Evolutionary conservation across 768 basidiomycete species (phyloP).

Genomic region (Leucogyrophana mollusca): DNA sequence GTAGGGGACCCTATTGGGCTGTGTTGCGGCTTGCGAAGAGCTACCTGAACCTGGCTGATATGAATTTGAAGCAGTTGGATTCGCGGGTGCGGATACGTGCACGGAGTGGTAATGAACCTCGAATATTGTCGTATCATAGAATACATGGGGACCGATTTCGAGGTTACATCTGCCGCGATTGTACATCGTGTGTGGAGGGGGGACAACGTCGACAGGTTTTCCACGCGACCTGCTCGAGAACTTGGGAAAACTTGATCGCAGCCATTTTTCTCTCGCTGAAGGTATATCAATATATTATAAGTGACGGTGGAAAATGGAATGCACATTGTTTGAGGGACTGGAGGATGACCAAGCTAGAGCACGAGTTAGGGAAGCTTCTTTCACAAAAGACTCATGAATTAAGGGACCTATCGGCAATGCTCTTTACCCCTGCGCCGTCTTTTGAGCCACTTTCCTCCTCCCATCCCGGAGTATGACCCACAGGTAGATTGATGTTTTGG

Average conservation of each 20-base stretch:
- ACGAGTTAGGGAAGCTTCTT: constrained; percentile 8
- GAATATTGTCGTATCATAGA: constrained; percentile 64
- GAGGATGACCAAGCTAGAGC: constrained; percentile 53
- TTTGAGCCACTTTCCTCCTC: constrained; percentile 49
- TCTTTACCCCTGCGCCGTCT: constrained; percentile 39
- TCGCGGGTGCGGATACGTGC: constrained; percentile 17
- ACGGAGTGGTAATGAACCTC: constrained; percentile 67
- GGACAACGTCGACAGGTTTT: constrained; percentile 50
- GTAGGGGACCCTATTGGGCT: constrained; percentile 16
- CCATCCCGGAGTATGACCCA: constrained; percentile 59
- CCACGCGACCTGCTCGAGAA: constrained; percentile 67
- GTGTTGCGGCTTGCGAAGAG: constrained; percentile 29
- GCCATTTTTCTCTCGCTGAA: constrained; percentile 71
- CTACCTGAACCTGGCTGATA: constrained; percentile 25
- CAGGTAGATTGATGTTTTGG: constrained; percentile 44
- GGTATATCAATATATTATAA: constrained; percentile 13
- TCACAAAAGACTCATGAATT: background rate
- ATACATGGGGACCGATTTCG: constrained; percentile 73
- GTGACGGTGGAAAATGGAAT: constrained; percentile 10
- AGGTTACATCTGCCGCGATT: constrained; percentile 67
- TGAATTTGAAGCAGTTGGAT: constrained; percentile 18
- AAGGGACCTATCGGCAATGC: constrained; percentile 56
- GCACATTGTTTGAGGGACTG: constrained; percentile 74
- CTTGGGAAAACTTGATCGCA: constrained; percentile 61
- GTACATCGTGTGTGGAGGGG: constrained; percentile 67